These are phyloP conservation scores for Fusarium sp. DNA, from an alignment of 2,329 filamentous ascomycete species.

Conservation along the genomic window DNA sequence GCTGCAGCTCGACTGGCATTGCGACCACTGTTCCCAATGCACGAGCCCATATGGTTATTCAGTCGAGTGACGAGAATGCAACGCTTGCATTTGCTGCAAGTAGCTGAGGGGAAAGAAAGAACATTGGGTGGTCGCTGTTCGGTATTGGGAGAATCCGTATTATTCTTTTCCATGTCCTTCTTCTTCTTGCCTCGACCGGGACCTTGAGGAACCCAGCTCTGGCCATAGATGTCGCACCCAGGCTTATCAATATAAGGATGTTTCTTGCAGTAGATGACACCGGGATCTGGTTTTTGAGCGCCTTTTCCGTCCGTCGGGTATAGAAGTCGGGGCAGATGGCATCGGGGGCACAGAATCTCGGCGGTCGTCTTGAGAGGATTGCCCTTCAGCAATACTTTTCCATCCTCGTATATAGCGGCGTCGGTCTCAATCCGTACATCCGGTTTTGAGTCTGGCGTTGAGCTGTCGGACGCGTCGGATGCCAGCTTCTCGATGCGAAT, in stretches of 20 bases:
- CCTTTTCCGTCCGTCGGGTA: slow-evolving; percentile 78
- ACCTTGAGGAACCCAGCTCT: slow-evolving; percentile 79
- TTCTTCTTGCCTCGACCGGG: slow-evolving; percentile 81
- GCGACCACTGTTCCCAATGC: slow-evolving; percentile 72
- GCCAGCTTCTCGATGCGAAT: slow-evolving; percentile 72
- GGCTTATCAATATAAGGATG: slow-evolving; percentile 80
- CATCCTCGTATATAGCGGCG: slow-evolving; percentile 76
- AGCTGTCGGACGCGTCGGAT: slow-evolving; percentile 64
- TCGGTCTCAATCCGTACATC: slow-evolving; percentile 71
- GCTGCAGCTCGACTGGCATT: slow-evolving; percentile 71
- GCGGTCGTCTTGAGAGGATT: slow-evolving; percentile 77
- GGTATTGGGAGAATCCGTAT: slow-evolving; percentile 59
- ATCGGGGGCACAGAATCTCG: slow-evolving; percentile 79
- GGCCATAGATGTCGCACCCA: slow-evolving; percentile 83
- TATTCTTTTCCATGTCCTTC: slow-evolving; percentile 76
- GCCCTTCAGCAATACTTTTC: slow-evolving; percentile 73
- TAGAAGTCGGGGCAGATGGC: slow-evolving; percentile 78
- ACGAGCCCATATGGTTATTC: slow-evolving; percentile 76
- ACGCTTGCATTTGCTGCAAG: slow-evolving; percentile 74
- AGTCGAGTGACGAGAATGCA: slow-evolving; percentile 73
- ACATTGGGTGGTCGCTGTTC: slow-evolving; percentile 70
- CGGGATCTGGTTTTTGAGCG: slow-evolving; percentile 71
- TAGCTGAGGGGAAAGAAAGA: slow-evolving; percentile 72
- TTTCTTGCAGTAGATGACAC: slow-evolving; percentile 80
- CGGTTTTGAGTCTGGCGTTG: slow-evolving; percentile 63